Conservation (phyloP, 495 filamentous ascomycete species). For the Penicillium canariense region DNA sequence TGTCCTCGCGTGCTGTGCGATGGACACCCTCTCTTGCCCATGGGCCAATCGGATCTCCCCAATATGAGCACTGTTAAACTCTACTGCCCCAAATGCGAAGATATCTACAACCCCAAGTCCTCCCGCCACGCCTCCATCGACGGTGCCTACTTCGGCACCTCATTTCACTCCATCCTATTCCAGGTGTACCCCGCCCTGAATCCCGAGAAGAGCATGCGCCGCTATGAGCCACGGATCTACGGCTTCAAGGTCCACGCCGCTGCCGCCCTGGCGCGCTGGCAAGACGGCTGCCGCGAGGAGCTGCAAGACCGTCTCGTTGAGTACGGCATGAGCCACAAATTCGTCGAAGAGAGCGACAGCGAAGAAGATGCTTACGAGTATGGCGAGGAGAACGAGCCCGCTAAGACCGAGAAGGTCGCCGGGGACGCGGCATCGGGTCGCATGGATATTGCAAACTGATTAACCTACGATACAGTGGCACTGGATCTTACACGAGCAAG, state of each 20-base stretch:
- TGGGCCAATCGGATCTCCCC: constrained; percentile 85
- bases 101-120: constrained; percentile 98
- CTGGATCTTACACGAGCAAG: constrained; percentile 19
- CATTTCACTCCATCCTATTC: constrained; percentile 98
- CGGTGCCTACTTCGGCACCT: constrained; percentile 95
- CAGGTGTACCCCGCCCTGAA: constrained; percentile 92
- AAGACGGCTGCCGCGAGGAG: constrained; percentile 73
- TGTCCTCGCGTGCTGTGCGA: constrained; percentile 94
- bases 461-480: not conserved
- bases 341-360: constrained; percentile 54
- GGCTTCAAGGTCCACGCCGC: constrained; percentile 93
- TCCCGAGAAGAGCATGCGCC: constrained; percentile 77
- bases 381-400: constrained; percentile 32
- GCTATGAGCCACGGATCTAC: constrained; percentile 86
- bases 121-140: constrained; percentile 93
- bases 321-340: constrained; percentile 53
- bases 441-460: constrained; percentile 45
- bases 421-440: constrained; percentile 44
- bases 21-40: constrained; percentile 85
- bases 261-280: constrained; percentile 88
- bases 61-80: constrained; percentile 87
- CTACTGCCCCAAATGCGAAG: constrained; percentile 95
- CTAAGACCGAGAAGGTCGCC: constrained; percentile 30
- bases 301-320: constrained; percentile 66
- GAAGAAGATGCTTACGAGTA: constrained; percentile 53